Conservation (phyloP, 768 basidiomycete genomes). For the Boletus eberwhitei region DNA sequence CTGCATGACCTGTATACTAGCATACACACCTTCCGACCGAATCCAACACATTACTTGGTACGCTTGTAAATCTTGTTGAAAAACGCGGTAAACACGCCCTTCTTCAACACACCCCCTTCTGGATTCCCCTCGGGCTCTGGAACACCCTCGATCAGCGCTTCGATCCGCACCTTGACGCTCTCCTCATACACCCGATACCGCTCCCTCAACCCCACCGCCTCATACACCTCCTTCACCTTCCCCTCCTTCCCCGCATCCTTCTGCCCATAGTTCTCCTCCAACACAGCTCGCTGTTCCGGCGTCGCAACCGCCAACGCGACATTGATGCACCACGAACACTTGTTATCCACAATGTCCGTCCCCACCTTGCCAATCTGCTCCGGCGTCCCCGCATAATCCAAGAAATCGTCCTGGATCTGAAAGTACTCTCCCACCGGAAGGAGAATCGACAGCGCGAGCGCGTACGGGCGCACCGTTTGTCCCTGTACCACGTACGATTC, state of each 20-base stretch:
- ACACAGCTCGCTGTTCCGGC: slow-evolving; percentile 51
- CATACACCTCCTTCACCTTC: slow-evolving; percentile 69
- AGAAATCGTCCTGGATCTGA: slow-evolving; percentile 97
- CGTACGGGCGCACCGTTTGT: slow-evolving; percentile 56
- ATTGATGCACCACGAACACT: slow-evolving; percentile 97
- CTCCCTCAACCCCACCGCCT: slow-evolving; percentile 58
- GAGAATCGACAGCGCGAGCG: slow-evolving; percentile 74
- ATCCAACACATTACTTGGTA: slow-evolving; percentile 40
- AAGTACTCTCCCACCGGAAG: slow-evolving; percentile 96
- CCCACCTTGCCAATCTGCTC: slow-evolving; percentile 96
- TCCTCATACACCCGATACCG: slow-evolving; percentile 81
- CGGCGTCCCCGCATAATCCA: slow-evolving; percentile 88
- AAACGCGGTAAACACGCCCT: slow-evolving; percentile 80
- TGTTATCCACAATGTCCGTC: slow-evolving; percentile 98
- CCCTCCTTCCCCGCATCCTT: slow-evolving; percentile 49
- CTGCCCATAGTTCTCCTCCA: slow-evolving; percentile 67
- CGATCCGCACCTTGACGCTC: slow-evolving; percentile 61
- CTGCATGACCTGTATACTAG: neutral
- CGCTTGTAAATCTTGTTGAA: slow-evolving; percentile 81
- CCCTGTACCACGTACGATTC: slow-evolving; percentile 41
- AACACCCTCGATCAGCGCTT: slow-evolving; percentile 65
- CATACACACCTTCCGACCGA: neutral
- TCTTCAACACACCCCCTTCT: slow-evolving; percentile 45
- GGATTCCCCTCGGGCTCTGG: slow-evolving; percentile 50
- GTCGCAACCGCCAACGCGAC: slow-evolving; percentile 63